Conservation (phyloP, 2,329 filamentous ascomycete species). For the Cytospora chrysosperma region DNA sequence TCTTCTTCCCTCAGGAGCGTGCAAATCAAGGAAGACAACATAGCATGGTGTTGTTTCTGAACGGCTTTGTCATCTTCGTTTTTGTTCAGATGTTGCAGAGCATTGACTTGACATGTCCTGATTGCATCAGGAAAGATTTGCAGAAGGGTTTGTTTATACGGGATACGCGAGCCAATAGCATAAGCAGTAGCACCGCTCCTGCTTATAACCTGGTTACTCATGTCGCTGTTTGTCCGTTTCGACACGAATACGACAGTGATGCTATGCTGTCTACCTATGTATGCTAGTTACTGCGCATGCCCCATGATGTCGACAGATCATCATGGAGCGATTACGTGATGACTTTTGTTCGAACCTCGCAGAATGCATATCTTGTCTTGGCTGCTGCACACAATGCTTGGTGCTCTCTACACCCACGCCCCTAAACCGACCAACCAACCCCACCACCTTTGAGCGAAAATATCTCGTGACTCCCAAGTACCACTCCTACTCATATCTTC, state of each 20-base stretch:
- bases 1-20: constrained; percentile 2
- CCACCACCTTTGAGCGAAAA: neutral
- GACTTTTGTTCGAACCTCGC: neutral
- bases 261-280: no score
- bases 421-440: no score
- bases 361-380: no score
- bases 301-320: neutral
- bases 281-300: no score
- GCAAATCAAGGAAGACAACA: neutral
- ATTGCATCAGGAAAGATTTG: no score
- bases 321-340: constrained; percentile 24
- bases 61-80: neutral
- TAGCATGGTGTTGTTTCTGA: neutral
- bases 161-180: no score
- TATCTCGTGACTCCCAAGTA: neutral
- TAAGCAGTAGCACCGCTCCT: no score
- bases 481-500: neutral
- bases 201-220: no score
- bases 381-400: neutral
- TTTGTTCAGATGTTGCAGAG: neutral
- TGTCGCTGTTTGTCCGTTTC: neutral
- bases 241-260: no score
- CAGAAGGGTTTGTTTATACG: no score
- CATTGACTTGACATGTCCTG: neutral
- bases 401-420: neutral